A percentile compares a stretch with the other conserved stretches of the same genome.
Conservation (phyloP, 2,329 filamentous ascomycete species). For the Lasiodiplodia theobromae region DNA sequence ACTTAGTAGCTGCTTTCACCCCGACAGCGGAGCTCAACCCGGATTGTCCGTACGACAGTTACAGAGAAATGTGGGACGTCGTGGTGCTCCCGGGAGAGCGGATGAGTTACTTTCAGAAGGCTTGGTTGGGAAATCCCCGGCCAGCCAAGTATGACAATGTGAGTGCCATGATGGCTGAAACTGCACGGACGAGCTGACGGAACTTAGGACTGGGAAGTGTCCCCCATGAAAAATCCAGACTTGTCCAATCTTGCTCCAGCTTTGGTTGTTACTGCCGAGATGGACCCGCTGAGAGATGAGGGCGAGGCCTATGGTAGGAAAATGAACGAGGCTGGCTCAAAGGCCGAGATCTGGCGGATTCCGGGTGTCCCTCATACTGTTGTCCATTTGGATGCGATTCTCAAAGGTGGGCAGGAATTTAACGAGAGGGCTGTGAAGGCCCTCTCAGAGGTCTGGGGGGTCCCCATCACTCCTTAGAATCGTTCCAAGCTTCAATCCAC, state of each 20-base stretch:
- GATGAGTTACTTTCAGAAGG: slow-evolving; percentile 50
- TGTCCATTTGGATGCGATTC: slow-evolving; percentile 16
- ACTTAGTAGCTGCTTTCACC: slow-evolving; percentile 46
- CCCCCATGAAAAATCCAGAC: slow-evolving; percentile 48
- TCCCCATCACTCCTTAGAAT: background rate
- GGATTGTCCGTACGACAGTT: slow-evolving; percentile 47
- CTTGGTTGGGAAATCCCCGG: slow-evolving; percentile 48
- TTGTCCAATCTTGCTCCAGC: slow-evolving; percentile 49
- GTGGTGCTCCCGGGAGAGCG: slow-evolving; percentile 45
- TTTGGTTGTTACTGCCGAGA: slow-evolving; percentile 49
- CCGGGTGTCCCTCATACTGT: slow-evolving; percentile 45
- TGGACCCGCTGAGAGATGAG: slow-evolving; percentile 53
- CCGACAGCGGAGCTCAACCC: slow-evolving; percentile 45
- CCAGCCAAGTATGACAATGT: slow-evolving; percentile 46
- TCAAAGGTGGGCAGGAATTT: slow-evolving; percentile 16
- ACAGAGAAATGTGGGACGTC: slow-evolving; percentile 36
- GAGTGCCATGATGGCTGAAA: slow-evolving; percentile 28
- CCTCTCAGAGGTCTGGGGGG: slow-evolving; percentile 12
- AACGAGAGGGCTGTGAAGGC: slow-evolving; percentile 16
- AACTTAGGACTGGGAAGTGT: slow-evolving; percentile 51
- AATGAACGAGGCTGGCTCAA: slow-evolving; percentile 45
- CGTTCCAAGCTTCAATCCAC: background rate
- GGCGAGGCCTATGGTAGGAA: slow-evolving; percentile 50
- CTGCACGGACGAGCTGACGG: background rate
- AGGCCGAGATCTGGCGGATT: slow-evolving; percentile 42